These are phyloP conservation scores for Camptophora hylomeconis DNA, from an alignment of 2,329 filamentous ascomycete species.

Conservation along the genomic window DNA sequence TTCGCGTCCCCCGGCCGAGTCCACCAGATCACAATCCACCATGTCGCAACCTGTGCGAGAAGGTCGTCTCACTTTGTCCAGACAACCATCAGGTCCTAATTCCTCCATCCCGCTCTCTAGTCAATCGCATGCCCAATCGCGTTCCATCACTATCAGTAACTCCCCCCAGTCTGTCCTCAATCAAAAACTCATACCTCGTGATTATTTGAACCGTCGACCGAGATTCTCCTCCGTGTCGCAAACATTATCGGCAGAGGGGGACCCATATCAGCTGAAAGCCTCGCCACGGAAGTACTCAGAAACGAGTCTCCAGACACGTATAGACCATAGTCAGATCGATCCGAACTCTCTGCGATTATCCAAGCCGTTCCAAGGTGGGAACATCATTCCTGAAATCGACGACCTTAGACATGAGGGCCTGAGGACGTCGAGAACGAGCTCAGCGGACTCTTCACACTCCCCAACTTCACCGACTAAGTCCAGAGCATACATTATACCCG, in stretches of 20 bases:
- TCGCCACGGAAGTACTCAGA: not conserved
- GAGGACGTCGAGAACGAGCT: not conserved
- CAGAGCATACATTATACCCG: conserved; percentile 17
- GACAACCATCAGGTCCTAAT: conserved; percentile 10
- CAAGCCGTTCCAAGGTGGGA: too few relatives aligned
- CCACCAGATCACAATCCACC: conserved; percentile 8
- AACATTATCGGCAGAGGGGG: conserved; percentile 1
- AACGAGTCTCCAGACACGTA: not conserved
- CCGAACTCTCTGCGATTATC: too few relatives aligned
- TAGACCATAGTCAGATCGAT: not conserved
- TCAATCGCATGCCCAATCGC: conserved; percentile 10
- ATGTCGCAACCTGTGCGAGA: conserved; percentile 13
- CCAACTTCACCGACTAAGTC: conserved; percentile 20
- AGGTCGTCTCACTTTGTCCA: conserved; percentile 8
- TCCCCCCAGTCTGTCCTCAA: conserved; percentile 8
- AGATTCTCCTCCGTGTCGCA: conserved; percentile 4
- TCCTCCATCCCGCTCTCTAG: conserved; percentile 12
- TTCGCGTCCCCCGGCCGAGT: conserved; percentile 7
- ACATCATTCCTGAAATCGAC: too few relatives aligned
- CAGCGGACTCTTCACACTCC: not conserved
- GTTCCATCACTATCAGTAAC: conserved; percentile 7
- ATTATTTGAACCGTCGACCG: conserved; percentile 22
- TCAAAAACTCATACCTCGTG: conserved; percentile 23
- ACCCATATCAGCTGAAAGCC: not conserved
- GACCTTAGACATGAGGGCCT: too few relatives aligned